phyloP scores from a whole-genome alignment of 768 basidiomycete species.

The Holtermannia corniformis region DNA sequence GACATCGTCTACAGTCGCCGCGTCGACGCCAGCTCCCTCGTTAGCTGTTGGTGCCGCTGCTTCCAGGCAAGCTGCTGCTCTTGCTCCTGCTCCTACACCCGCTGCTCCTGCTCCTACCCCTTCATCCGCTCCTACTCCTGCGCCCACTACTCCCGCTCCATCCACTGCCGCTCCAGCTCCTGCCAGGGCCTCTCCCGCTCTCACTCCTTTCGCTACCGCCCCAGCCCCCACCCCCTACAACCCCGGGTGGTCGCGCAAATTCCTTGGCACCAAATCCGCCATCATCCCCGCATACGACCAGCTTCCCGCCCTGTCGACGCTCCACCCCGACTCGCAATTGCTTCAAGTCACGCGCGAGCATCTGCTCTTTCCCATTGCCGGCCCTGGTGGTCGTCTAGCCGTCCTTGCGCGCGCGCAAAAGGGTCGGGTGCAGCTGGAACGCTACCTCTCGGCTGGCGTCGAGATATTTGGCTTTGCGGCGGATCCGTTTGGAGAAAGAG shows the following conservation, averaged over 20 bases:
- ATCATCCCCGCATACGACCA: slow-evolving; percentile 42
- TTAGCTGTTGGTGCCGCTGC: neutral
- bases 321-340: slow-evolving; percentile 36
- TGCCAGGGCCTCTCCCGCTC: neutral
- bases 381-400: slow-evolving; percentile 41
- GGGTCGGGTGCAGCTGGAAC: slow-evolving; percentile 33
- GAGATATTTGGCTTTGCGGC: slow-evolving; percentile 39
- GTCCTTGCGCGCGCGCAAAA: slow-evolving; percentile 35
- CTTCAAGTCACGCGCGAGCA: slow-evolving; percentile 31
- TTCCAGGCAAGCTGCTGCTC: neutral
- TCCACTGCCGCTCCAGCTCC: neutral
- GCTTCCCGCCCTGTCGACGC: slow-evolving; percentile 33
- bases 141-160: neutral
- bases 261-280: slow-evolving; percentile 41
- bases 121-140: neutral
- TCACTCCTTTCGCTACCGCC: neutral
- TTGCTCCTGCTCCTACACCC: neutral
- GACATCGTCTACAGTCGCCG: neutral
- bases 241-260: slow-evolving; percentile 41
- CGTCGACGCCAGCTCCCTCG: neutral
- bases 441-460: slow-evolving; percentile 29
- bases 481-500: slow-evolving; percentile 26
- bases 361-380: slow-evolving; percentile 43
- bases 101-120: neutral
- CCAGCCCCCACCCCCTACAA: slow-evolving; percentile 17